Percentiles rank a stretch among this genome's conserved stretches.
Conservation (phyloP, 345 rosid species). For the sweet orange (Citrus sinensis) region DVS_A1.0 CM039161.1:24089001-24089500, state of each 20-base stretch:
- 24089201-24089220: slow-evolving; percentile 30
- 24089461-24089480: slow-evolving; percentile 62
- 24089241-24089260: slow-evolving; percentile 67
- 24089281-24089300: neutral
- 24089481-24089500: slow-evolving; percentile 76
- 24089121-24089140: slow-evolving; percentile 80
- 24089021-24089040: no score
- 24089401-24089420: slow-evolving; percentile 82
- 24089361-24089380: neutral
- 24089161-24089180: slow-evolving; percentile 52
- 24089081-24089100: no score
- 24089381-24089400: slow-evolving; percentile 57
- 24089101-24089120: slow-evolving; percentile 17
- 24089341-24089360: neutral
- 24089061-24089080: no score
- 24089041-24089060: no score
- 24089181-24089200: slow-evolving; percentile 69
- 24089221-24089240: slow-evolving; percentile 82
- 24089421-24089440: slow-evolving; percentile 62
- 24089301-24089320: no score
- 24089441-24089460: slow-evolving; percentile 68
- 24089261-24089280: slow-evolving; percentile 31
- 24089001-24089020: no score
- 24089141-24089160: slow-evolving; percentile 69
- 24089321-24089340: neutral